Percentiles rank a stretch among this genome's conserved stretches.
These are phyloP conservation scores for Botrytis cinerea DNA, from an alignment of 2,329 filamentous ascomycete genomes.

Conservation along the genomic window DNA sequence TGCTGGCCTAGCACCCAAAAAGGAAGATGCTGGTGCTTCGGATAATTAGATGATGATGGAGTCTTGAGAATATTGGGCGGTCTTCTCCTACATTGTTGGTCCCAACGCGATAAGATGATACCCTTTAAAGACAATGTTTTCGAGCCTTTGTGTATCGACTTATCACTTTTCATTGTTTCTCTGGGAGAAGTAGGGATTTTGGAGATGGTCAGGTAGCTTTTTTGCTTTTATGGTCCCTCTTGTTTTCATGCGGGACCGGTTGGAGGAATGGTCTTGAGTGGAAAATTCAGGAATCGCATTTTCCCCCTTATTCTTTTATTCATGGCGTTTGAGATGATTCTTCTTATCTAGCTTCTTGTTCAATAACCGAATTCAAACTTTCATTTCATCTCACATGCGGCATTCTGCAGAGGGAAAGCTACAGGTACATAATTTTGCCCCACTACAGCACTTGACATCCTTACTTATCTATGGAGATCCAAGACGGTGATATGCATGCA, in stretches of 20 bases:
- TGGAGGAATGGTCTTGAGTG: conserved; percentile 11
- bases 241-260: conserved; percentile 6
- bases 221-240: conserved; percentile 17
- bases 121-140: conserved; percentile 37
- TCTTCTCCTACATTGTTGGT: conserved; percentile 33
- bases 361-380: not conserved
- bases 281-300: not conserved
- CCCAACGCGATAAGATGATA: conserved; percentile 38
- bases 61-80: conserved; percentile 35
- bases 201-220: conserved; percentile 21
- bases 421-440: conserved; percentile 11
- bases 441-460: not conserved
- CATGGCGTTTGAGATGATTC: conserved; percentile 15
- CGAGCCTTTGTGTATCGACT: conserved; percentile 38
- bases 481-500: conserved; percentile 5
- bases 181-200: conserved; percentile 15
- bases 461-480: not conserved
- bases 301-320: not conserved
- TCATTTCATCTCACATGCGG: not conserved
- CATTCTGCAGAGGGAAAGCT: conserved; percentile 1
- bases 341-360: not conserved
- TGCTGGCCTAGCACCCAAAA: conserved; percentile 55
- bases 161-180: conserved; percentile 27
- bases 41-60: conserved; percentile 37
- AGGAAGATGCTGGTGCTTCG: conserved; percentile 43